phyloP scores from a whole-genome alignment of 2,329 filamentous ascomycete genomes.

The Diatrype stigma region DNA sequence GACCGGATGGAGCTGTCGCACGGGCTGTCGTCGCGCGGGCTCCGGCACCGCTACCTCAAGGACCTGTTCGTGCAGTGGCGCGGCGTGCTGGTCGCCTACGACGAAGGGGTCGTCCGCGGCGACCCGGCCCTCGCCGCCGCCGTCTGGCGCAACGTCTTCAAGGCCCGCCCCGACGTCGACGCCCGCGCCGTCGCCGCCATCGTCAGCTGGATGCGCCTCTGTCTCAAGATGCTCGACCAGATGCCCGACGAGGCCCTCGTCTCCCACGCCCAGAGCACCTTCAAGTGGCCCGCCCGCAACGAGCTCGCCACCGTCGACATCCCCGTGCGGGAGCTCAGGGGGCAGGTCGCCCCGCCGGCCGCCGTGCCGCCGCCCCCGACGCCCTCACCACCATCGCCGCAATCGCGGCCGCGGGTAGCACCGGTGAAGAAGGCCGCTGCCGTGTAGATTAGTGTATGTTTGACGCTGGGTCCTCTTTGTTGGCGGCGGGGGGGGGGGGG shows the following conservation, averaged over 20 bases:
- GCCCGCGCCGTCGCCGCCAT: slow-evolving; percentile 47
- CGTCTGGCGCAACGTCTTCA: slow-evolving; percentile 91
- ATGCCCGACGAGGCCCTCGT: slow-evolving; percentile 41
- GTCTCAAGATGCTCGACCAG: slow-evolving; percentile 44
- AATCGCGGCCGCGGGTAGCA: slow-evolving; percentile 1
- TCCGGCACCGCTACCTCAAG: slow-evolving; percentile 68
- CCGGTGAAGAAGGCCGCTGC: background rate
- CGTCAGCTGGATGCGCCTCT: slow-evolving; percentile 52
- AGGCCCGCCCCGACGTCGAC: slow-evolving; percentile 55
- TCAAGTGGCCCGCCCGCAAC: slow-evolving; percentile 37
- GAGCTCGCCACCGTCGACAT: slow-evolving; percentile 37
- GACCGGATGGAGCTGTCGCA: slow-evolving; percentile 79
- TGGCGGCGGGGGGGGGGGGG: no score
- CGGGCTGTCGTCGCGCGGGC: slow-evolving; percentile 56
- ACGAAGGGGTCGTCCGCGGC: slow-evolving; percentile 73
- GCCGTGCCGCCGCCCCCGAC: slow-evolving; percentile 18
- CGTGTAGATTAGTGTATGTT: slow-evolving; percentile 8
- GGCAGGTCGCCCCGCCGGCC: no score
- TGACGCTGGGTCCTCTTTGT: no score
- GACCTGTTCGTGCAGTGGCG: slow-evolving; percentile 94
- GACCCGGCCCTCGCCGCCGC: slow-evolving; percentile 77
- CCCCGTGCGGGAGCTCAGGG: slow-evolving; percentile 36
- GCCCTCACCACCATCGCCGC: slow-evolving; percentile 7
- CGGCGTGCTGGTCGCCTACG: slow-evolving; percentile 77
- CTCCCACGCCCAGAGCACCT: slow-evolving; percentile 30